Percentiles rank a stretch among this genome's conserved stretches.
Evolutionary conservation across 495 filamentous ascomycete genomes (phyloP).

Genomic region (Penicilliopsis zonata): DNA sequence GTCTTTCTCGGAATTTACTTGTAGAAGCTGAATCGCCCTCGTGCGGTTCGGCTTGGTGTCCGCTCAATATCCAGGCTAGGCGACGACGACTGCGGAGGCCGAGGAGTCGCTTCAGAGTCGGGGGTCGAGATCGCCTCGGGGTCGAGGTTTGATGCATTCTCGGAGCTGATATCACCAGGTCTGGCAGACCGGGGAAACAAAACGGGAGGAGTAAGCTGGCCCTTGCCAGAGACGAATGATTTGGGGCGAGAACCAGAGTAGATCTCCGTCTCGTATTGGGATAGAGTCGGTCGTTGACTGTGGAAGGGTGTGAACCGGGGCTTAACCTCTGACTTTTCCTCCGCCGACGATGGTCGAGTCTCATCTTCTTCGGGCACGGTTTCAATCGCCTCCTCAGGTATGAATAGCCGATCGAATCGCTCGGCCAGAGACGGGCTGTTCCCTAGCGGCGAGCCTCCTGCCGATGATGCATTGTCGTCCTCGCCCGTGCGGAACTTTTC

Average conservation of each 20-base stretch:
- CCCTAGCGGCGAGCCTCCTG: no score
- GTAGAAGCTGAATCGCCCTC: conserved; percentile 55
- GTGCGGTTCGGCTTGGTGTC: conserved; percentile 49
- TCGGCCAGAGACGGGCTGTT: conserved; percentile 19
- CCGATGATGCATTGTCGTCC: conserved; percentile 10
- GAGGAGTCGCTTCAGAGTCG: conserved; percentile 29
- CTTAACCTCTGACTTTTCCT: conserved; percentile 3
- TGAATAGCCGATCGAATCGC: conserved; percentile 24
- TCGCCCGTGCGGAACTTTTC: conserved; percentile 13
- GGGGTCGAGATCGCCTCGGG: conserved; percentile 13
- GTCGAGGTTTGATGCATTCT: conserved; percentile 10
- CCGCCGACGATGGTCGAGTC: conserved; percentile 11
- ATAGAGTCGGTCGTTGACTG: conserved; percentile 5
- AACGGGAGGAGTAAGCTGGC: conserved; percentile 26
- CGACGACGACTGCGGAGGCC: conserved; percentile 22
- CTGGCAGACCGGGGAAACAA: conserved; percentile 5
- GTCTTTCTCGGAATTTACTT: conserved; percentile 1
- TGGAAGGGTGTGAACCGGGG: conserved; percentile 1
- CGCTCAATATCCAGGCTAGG: conserved; percentile 39
- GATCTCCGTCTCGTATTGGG: conserved; percentile 14
- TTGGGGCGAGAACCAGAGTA: conserved; percentile 7
- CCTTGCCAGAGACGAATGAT: conserved; percentile 6
- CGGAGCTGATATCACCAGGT: neutral
- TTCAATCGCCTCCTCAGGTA: conserved; percentile 25
- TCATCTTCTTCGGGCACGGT: conserved; percentile 14